Evolutionary conservation across 2,329 filamentous ascomycete species (phyloP), one percentile per base, ranked within the genome.

Genomic region (Colletotrichum tabaci): DNA sequence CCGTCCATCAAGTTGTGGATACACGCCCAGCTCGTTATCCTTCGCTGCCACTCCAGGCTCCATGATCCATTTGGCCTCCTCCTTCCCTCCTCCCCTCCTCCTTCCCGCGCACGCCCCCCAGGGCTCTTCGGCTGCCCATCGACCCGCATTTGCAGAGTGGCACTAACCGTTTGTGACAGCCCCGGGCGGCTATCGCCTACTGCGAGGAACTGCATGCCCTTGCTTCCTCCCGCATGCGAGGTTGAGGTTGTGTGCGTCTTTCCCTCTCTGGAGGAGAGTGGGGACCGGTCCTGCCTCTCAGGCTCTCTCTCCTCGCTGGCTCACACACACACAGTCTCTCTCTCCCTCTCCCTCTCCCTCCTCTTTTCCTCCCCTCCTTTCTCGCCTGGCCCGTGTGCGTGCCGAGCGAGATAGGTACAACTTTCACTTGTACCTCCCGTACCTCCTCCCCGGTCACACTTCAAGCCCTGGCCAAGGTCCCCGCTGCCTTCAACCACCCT

Each of bases 181-280:
- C 60, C 65, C 52, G 72, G 70, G 72, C 72, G 72, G 72, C 72
- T 73, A 73, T 72, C 72, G 63, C 35, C 69, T 69, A 56, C 61
- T 72, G 64, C 61, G 68, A 72, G 52, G 26, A 73, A 69, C 65
- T 57, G 49, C 61, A 58, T 56, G 62, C 53, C 69, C 69, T 57
- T 68, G 69, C 63, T 56, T 57, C 69, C 72, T 56, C 61, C 69
- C 72, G 71, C 67, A 71, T 71, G 67, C 67, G 21, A 61, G 38
- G 61, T 21, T 50, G 35, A 38, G 35, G 35, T 38, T 38, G 35
- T 38, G 35, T 38, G 44, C 35, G 35, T 57, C 55, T 42, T 35
- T 40, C 53, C 18, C 30, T 56, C 23, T 21, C 30, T 56, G 53
- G 40, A 18, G 21, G 30, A 38, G 35, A 38, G 35, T 38, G 35